phyloP scores from a whole-genome alignment of 768 basidiomycete genomes.

The Hericium rajendrae region DNA sequence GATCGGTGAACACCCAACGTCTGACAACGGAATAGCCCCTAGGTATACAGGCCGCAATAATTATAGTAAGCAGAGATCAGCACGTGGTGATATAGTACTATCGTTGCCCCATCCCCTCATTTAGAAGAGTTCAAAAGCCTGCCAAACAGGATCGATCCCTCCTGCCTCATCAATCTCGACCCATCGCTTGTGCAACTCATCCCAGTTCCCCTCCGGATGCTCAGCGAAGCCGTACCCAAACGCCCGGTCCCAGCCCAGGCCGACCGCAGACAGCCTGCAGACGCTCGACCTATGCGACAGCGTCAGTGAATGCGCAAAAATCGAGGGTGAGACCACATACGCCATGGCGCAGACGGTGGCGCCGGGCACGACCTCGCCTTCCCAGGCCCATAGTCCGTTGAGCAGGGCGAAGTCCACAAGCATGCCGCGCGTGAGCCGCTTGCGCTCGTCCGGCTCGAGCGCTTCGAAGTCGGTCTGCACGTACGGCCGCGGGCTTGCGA shows the following conservation, averaged over 20 bases:
- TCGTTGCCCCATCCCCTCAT: not conserved
- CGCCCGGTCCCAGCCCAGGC: constrained; percentile 53
- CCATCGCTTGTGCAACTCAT: constrained; percentile 42
- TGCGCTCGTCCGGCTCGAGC: constrained; percentile 30
- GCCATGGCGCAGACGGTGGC: constrained; percentile 51
- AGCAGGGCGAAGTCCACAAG: constrained; percentile 61
- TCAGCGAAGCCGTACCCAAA: constrained; percentile 39
- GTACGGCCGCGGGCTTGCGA: constrained; percentile 47
- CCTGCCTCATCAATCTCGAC: constrained; percentile 59
- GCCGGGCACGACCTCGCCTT: constrained; percentile 35
- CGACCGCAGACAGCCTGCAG: constrained; percentile 49
- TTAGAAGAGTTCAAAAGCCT: constrained; percentile 43
- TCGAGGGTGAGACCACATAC: constrained; percentile 23
- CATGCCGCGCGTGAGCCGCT: constrained; percentile 49
- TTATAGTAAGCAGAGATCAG: not conserved
- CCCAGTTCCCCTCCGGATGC: constrained; percentile 32
- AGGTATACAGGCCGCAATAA: not conserved
- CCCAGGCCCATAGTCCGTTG: constrained; percentile 48
- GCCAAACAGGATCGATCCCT: constrained; percentile 45
- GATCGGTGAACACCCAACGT: too few relatives aligned
- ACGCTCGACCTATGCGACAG: constrained; percentile 41
- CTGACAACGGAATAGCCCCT: too few relatives aligned
- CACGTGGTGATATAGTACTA: not conserved
- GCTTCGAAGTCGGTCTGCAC: constrained; percentile 40
- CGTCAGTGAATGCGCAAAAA: not conserved